Base-by-base conservation (phyloP, 106 monocot species). In the Dendrobium officinale region DNA sequence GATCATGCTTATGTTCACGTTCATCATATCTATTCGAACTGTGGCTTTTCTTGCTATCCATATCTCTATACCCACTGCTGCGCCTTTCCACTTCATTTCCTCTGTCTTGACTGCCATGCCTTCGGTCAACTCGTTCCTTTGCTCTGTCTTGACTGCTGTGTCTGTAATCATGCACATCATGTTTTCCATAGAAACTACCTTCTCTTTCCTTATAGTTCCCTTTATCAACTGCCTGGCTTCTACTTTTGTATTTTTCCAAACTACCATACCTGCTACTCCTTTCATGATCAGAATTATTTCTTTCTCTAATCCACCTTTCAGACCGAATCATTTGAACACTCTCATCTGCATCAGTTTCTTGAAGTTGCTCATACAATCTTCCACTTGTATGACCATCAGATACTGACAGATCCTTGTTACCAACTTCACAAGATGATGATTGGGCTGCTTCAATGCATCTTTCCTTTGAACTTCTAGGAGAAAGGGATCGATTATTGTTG, bases 31-130 rank as follows among this genome's bases (percentile, higher is more conserved):
- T 87, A 66, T 88, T 83, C 43, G 78, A 67, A 80, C 86, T 86
- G 33, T 42, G 78, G 78, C 83, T 90, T n/a, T 86, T 82, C 66
- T 87, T 84, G 49, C 86, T 91, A 20, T 88, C 67, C 42, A 67
- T 86, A 51, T 84, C 84, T 40, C 70, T 77, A 37, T 48, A 19
- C 8, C 41, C 70, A 45, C 29, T 80, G 24, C 64, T 82, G 44
- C 19, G 20, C 41, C 78, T 78, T 37, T 82, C 70, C 47, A 15
- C 27, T 49, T 76, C 76, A 16, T 49, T 26, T 26, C 24, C 13
- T 48, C 76, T 76, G 49, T 76, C 76, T 8, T 49, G 47, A 45
- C 49, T 49, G 24, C 45, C 49, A 76, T 49, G 48, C 47, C 76
- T 49, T 27, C 76, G 49, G 27, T 76, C 76, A 76, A 76, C 2